phyloP scores from a whole-genome alignment of 2,329 filamentous ascomycete species.

The Aspergillus calidoustus region DNA sequence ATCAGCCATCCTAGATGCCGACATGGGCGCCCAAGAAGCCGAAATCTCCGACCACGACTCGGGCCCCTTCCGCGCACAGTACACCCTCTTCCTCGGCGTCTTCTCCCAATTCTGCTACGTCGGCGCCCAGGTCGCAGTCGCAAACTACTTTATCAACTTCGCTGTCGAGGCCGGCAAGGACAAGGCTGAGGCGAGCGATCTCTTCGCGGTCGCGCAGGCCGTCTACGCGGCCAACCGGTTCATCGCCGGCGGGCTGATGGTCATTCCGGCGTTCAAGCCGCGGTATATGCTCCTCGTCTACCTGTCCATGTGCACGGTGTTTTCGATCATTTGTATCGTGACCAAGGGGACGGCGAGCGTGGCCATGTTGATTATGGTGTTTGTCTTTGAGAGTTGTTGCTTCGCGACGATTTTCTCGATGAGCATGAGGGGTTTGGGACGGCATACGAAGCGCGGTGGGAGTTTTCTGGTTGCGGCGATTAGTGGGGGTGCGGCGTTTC shows the following conservation, averaged over 20 bases:
- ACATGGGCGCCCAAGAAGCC: conserved; percentile 2
- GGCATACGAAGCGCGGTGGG: conserved; percentile 12
- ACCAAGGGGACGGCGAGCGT: not conserved
- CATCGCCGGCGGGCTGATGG: conserved; percentile 8
- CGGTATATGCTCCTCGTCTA: conserved; percentile 9
- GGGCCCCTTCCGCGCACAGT: conserved; percentile 1
- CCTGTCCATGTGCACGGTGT: not conserved
- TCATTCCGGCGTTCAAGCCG: conserved; percentile 1
- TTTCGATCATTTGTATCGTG: not conserved
- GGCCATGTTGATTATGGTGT: not conserved
- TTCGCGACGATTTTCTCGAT: conserved; percentile 18
- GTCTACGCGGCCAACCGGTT: conserved; percentile 10
- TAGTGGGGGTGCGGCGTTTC: not conserved
- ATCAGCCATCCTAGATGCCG: not conserved
- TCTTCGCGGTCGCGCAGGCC: too few species aligned
- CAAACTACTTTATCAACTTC: conserved; percentile 14
- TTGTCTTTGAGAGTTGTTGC: conserved; percentile 8
- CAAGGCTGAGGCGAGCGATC: too few species aligned
- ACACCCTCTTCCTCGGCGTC: conserved; percentile 3
- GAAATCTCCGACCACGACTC: not conserved
- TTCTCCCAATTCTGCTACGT: conserved; percentile 14
- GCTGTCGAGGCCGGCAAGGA: not conserved
- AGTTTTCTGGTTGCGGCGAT: conserved; percentile 1
- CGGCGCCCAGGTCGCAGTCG: not conserved
- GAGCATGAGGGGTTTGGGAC: not conserved